Base-by-base conservation (phyloP, 768 basidiomycete species). In the Sistotremastrum suecicum region DNA sequence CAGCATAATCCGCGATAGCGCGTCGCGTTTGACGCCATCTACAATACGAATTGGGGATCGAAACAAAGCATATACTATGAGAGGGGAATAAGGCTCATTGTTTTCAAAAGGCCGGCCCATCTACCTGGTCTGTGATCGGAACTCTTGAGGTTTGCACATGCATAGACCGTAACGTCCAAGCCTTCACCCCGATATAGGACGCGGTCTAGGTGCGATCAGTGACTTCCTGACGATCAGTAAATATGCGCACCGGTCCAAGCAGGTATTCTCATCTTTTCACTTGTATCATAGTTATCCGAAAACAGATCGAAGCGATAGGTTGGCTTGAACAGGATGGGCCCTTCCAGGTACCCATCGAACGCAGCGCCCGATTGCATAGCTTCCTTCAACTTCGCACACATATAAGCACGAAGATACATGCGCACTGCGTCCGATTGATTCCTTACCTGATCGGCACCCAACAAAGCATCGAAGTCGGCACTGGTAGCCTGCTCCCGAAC, bases 51-150 rank as follows among this genome's bases (percentile, higher is more conserved):
- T 75, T 44, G 80, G 73, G 2, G 80, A 79, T 43, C 75, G 69
- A 63, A 95, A 91, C 5, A 89, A 62, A 4, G 78, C 88, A 54
- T 84, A 94, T 3, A 99, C 94, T 88, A 48, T 9, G 36, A 9
- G 30, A 12, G 37, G 28, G 12, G 38, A n/a, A 37, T 47, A 39
- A 48, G 9, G 39, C 6, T 1, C 34, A 44, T 28, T 29, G 31
- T 31, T 10, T 9, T 37, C 9, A 33, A 34, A 29, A 28, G 3
- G 28, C 11, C 29, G 12, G 41, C 32, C n/a, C 6, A 51, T 65
- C 44, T 50, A 81, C 89, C 87, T 59, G 95, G 95, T 57, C 83
- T 80, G 59, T 99, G 95, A 65, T 99, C 95, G 5, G 95, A 99
- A n/a, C 84, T 78, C 56, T 69, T 71, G 47, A 99, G 64, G 53